phyloP scores from a whole-genome alignment of 768 basidiomycete genomes.

The Tylopilus felleus region DNA sequence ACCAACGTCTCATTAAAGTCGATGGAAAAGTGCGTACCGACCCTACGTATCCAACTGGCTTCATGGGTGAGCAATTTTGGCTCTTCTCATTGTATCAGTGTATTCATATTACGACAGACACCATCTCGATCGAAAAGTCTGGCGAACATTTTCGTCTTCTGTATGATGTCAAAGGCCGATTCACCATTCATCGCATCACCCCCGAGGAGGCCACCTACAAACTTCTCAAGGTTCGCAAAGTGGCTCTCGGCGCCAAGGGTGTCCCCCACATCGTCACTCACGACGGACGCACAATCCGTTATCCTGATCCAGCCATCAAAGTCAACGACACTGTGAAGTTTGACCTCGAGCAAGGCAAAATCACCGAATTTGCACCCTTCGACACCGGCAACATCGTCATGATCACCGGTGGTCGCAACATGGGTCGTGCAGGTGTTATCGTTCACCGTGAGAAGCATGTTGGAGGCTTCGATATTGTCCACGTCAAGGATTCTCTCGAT shows the following conservation, averaged over 20 bases:
- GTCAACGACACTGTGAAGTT: conserved; percentile 98
- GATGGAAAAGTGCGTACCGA: conserved; percentile 99
- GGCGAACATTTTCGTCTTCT: conserved; percentile 99
- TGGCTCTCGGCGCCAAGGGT: conserved; percentile 88
- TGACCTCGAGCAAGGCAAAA: conserved; percentile 93
- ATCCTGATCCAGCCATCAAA: conserved; percentile 92
- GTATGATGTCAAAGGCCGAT: conserved; percentile 99
- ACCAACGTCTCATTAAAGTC: conserved; percentile 96
- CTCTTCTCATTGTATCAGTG: background rate
- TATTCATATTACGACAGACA: conserved; percentile 52
- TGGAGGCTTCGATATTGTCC: conserved; percentile 98
- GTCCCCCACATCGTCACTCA: conserved; percentile 98
- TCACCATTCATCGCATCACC: conserved; percentile 99
- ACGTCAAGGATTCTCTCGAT: conserved; percentile 93
- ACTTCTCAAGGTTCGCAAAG: conserved; percentile 89
- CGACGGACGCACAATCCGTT: conserved; percentile 99
- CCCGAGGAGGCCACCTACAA: conserved; percentile 96
- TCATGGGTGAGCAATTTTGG: conserved; percentile 71
- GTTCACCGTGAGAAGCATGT: conserved; percentile 96
- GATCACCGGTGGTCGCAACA: conserved; percentile 99
- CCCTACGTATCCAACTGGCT: conserved; percentile 93
- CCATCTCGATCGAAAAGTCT: conserved; percentile 95
- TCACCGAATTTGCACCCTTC: conserved; percentile 89
- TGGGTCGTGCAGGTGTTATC: conserved; percentile 97
- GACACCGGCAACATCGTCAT: conserved; percentile 97